Conservation (phyloP, 2,329 filamentous ascomycete species). For the Fusarium lateritium region DNA sequence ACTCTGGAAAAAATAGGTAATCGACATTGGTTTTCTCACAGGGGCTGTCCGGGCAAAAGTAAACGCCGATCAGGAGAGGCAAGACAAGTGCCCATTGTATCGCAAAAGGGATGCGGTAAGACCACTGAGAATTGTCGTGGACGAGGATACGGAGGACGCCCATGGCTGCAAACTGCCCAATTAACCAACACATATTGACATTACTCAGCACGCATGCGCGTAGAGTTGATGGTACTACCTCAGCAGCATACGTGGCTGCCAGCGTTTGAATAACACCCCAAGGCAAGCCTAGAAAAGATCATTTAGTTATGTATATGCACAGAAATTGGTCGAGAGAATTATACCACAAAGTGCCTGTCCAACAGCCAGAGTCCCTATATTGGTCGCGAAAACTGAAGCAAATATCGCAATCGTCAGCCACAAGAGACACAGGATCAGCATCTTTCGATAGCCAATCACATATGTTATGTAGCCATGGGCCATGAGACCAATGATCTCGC, state of each 20-base stretch:
- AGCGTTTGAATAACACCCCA: conserved; percentile 54
- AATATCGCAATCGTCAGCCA: conserved; percentile 55
- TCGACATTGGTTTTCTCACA: neutral
- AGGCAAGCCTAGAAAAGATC: conserved; percentile 39
- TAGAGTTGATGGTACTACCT: conserved; percentile 50
- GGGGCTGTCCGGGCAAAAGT: conserved; percentile 57
- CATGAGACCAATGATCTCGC: conserved; percentile 54
- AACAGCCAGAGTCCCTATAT: conserved; percentile 50
- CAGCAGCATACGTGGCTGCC: conserved; percentile 57
- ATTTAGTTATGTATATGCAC: too few species aligned
- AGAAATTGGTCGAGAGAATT: too few species aligned
- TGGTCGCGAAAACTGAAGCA: conserved; percentile 53
- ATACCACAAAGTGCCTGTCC: conserved; percentile 51
- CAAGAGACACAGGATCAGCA: conserved; percentile 54
- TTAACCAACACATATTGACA: conserved; percentile 58
- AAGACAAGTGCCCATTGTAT: conserved; percentile 58
- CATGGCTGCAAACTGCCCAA: conserved; percentile 56
- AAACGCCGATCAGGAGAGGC: conserved; percentile 52
- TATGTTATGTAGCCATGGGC: conserved; percentile 58
- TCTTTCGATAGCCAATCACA: conserved; percentile 53
- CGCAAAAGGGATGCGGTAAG: conserved; percentile 53
- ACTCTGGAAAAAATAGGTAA: too few species aligned
- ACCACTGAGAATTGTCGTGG: too few species aligned
- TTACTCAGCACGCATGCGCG: conserved; percentile 54
- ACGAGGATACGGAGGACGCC: conserved; percentile 40